Conservation (phyloP, 306 rosid species). For the Notholithocarpus densiflorus region DNA sequence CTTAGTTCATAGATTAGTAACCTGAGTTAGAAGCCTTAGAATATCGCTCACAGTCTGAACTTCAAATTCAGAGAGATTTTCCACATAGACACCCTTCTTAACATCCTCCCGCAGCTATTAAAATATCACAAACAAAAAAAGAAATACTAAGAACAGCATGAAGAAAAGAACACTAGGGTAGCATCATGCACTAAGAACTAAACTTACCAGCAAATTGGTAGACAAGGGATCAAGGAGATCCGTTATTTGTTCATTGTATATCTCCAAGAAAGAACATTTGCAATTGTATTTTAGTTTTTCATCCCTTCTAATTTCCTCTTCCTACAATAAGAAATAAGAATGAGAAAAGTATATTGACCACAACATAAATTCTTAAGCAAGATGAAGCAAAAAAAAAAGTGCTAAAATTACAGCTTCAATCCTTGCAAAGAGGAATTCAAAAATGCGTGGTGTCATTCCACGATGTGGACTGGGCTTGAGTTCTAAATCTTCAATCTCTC, state of each 20-base stretch:
- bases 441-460: conserved; percentile 95
- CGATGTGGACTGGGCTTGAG: conserved; percentile 82
- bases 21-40: conserved; percentile 82
- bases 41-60: conserved; percentile 79
- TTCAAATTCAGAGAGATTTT: conserved; percentile 89
- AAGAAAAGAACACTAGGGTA: conserved; percentile 11
- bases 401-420: conserved; percentile 77
- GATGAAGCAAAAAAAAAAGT: conserved; percentile 6
- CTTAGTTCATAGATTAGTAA: conserved; percentile 11
- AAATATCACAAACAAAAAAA: conserved; percentile 10
- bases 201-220: conserved; percentile 82
- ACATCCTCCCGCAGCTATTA: conserved; percentile 88
- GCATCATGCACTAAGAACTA: conserved; percentile 17
- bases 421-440: conserved; percentile 96
- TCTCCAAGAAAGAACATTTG: conserved; percentile 98
- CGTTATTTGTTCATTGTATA: conserved; percentile 89
- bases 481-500: conserved; percentile 87
- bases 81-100: conserved; percentile 89
- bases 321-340: conserved; percentile 42
- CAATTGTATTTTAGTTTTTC: conserved; percentile 84
- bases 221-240: conserved; percentile 94
- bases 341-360: background rate
- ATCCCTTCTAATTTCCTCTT: conserved; percentile 91
- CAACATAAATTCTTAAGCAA: background rate
- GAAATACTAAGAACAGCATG: background rate